These are phyloP conservation scores for Ophiobolus disseminans DNA, from an alignment of 2,329 filamentous ascomycete genomes.

Conservation along the genomic window DNA sequence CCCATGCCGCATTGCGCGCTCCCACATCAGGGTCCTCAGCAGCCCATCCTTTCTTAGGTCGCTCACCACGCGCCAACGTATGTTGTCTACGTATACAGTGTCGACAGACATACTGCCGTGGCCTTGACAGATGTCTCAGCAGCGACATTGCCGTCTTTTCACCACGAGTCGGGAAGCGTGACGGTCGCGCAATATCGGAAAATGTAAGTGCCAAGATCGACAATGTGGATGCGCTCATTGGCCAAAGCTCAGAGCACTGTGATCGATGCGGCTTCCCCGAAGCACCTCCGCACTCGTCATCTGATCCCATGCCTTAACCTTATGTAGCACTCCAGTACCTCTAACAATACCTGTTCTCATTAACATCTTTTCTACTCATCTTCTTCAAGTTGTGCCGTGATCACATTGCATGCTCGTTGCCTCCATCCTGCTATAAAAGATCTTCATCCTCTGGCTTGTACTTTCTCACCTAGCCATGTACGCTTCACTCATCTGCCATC, in stretches of 20 bases:
- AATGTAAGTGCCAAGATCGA: slow-evolving; percentile 24
- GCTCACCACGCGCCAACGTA: slow-evolving; percentile 18
- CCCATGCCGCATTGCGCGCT: slow-evolving; percentile 30
- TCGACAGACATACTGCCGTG: slow-evolving; percentile 35
- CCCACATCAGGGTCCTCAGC: slow-evolving; percentile 24
- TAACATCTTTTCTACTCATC: not conserved
- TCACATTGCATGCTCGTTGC: not conserved
- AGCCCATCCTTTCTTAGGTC: slow-evolving; percentile 29
- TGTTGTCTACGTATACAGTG: slow-evolving; percentile 37
- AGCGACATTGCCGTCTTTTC: slow-evolving; percentile 39
- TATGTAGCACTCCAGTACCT: slow-evolving; percentile 7
- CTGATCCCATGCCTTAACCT: slow-evolving; percentile 19
- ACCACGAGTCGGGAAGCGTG: slow-evolving; percentile 8
- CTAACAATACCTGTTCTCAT: slow-evolving; percentile 7
- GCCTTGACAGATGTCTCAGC: slow-evolving; percentile 36
- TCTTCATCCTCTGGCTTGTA: not conserved
- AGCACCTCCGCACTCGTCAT: slow-evolving; percentile 33
- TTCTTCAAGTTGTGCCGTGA: not conserved
- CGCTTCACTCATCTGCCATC: slow-evolving; percentile 67
- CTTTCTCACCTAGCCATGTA: slow-evolving; percentile 49
- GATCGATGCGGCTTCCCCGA: slow-evolving; percentile 26
- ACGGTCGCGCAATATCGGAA: slow-evolving; percentile 22
- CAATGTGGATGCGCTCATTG: slow-evolving; percentile 24
- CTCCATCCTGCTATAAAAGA: not conserved
- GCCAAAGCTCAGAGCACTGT: slow-evolving; percentile 17